phyloP scores from a whole-genome alignment of 352 stramenopile species.

The Pythium sp. region DNA sequence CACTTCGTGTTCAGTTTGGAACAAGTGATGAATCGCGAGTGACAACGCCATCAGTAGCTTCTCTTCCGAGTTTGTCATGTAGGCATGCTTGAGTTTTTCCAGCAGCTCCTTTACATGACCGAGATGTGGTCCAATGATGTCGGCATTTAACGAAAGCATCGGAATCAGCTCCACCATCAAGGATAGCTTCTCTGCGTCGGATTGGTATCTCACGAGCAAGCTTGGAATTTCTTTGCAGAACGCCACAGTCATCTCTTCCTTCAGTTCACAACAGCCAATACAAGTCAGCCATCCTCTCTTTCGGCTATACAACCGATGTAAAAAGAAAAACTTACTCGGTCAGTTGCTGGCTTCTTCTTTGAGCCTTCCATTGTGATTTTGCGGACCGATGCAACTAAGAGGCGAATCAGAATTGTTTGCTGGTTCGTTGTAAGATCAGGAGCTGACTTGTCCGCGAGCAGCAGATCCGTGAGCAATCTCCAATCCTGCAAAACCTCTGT shows the following conservation, averaged over 20 bases:
- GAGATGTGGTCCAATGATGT: slow-evolving; percentile 70
- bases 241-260: slow-evolving; percentile 76
- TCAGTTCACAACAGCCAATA: slow-evolving; percentile 2
- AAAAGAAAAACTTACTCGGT: slow-evolving; percentile 38
- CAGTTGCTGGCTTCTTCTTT: slow-evolving; percentile 51
- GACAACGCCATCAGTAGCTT: slow-evolving; percentile 65
- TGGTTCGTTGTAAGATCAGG: slow-evolving; percentile 79
- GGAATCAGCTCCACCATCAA: slow-evolving; percentile 77
- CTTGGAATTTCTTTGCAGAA: slow-evolving; percentile 83
- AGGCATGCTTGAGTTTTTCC: slow-evolving; percentile 76
- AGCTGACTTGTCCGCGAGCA: slow-evolving; percentile 78
- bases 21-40: slow-evolving; percentile 64
- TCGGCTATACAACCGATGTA: background rate
- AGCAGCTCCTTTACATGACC: slow-evolving; percentile 66
- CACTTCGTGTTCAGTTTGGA: slow-evolving; percentile 69
- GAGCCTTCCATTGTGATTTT: slow-evolving; percentile 45
- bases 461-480: slow-evolving; percentile 67
- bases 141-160: slow-evolving; percentile 53
- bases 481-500: slow-evolving; percentile 83
- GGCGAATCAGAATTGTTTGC: slow-evolving; percentile 70
- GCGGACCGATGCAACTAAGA: slow-evolving; percentile 65
- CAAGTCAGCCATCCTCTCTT: background rate
- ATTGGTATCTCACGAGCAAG: slow-evolving; percentile 73
- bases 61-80: slow-evolving; percentile 63
- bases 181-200: slow-evolving; percentile 74